Conservation (phyloP, 2,329 filamentous ascomycete species). For the Colletotrichum zoysiae region DNA sequence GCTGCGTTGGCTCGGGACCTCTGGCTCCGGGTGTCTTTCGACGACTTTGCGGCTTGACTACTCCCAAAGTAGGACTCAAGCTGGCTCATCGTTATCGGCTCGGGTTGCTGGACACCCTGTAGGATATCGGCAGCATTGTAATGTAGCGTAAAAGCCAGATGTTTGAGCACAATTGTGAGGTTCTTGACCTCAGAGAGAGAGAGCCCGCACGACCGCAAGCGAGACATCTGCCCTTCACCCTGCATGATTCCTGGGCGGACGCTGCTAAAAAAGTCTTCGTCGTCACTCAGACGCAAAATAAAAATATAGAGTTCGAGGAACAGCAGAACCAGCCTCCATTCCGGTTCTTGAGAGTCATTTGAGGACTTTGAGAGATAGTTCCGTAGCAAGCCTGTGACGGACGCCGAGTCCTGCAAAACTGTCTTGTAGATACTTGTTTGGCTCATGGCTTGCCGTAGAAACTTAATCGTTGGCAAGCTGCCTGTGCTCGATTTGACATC, state of each 20-base stretch:
- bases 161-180: conserved; percentile 88
- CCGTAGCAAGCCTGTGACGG: conserved; percentile 46
- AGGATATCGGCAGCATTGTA: conserved; percentile 79
- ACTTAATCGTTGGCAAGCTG: conserved; percentile 77
- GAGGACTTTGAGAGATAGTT: conserved; percentile 45
- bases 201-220: conserved; percentile 74
- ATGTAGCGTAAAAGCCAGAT: conserved; percentile 88
- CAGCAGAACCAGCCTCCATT: conserved; percentile 90
- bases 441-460: conserved; percentile 80
- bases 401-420: conserved; percentile 36
- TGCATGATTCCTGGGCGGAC: conserved; percentile 57
- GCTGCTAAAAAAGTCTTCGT: conserved; percentile 90
- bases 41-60: conserved; percentile 1
- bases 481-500: conserved; percentile 64
- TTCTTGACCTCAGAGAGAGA: conserved; percentile 77
- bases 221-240: conserved; percentile 54
- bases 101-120: conserved; percentile 41
- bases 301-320: conserved; percentile 97
- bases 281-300: conserved; percentile 91
- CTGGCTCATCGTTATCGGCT: conserved; percentile 29
- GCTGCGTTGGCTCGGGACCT: conserved; percentile 17
- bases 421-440: conserved; percentile 52
- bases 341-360: conserved; percentile 62
- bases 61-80: conserved; percentile 39
- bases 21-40: conserved; percentile 20